Evolutionary conservation across 805 yeast genomes (phyloP), one percentile per base, ranked within the genome.

Genomic region (Monosporozyma yasuniensis): DNA sequence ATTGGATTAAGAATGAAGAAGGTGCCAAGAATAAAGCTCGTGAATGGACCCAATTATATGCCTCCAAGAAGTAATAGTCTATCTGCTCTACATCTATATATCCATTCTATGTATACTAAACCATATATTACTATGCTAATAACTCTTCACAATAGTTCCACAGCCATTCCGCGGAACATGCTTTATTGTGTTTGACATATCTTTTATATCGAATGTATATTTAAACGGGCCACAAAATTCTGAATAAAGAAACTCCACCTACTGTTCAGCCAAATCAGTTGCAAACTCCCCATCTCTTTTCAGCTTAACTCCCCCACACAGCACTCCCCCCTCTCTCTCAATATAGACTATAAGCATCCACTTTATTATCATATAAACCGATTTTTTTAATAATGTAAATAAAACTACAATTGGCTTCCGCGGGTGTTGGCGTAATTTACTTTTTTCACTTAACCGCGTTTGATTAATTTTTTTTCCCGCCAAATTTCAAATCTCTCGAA

Each of bases 1-100:
- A 86, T 54, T 93, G 99, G 97, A 84, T 91, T 63, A 84, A 80
- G 55, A 80, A 93, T 60, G 95, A 89, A 68, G 72, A 75, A 39
- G 73, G 73, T 53, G 99, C 98, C 21, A 82, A 89, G 48, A 77
- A 71, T 12, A 89, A 84, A 21, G 99, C 98, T 8, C 71, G 62
- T 55, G 66, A 67, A 49, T 72, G 77, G 77, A 73, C 78, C 3
- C 49, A 55, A 27, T 51, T 55, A 25, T 70, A 64, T 53, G 75
- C 75, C 16, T 55, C 53, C 45, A 50, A 18, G n/a, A 47, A 47
- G 21, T 23, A 42, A n/a, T 23, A 19, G 4, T 22, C 9, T 28
- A n/a, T 10, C 32, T 28, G 23, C 16, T 16, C 14, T 34, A 18
- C 16, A 34, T 11, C 38, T 16, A 16, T 32, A 32, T 32, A 32